Evolutionary conservation across 2,329 filamentous ascomycete genomes (phyloP).

Genomic region (Fusarium sp.): DNA sequence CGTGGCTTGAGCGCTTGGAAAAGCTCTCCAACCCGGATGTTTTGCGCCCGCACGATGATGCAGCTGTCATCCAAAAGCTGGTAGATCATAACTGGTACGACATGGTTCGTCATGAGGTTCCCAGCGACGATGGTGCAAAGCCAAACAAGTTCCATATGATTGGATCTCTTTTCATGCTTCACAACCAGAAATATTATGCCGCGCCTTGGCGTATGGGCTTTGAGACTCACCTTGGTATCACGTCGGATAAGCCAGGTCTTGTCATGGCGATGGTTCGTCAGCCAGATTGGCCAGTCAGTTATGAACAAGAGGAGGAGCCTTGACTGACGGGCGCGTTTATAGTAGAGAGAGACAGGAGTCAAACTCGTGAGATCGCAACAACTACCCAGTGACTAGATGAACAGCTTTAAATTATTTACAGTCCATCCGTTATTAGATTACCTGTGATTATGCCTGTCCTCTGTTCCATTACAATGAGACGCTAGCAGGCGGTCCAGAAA

Average conservation of each 20-base stretch:
- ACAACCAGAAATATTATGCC: constrained; percentile 2
- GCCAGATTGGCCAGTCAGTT: constrained; percentile 15
- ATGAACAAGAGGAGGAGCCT: constrained; percentile 10
- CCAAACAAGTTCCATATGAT: constrained; percentile 29
- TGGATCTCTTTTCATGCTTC: constrained; percentile 29
- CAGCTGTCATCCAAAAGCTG: constrained; percentile 27
- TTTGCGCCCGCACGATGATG: constrained; percentile 12
- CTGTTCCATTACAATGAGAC: too few relatives aligned
- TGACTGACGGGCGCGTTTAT: not conserved
- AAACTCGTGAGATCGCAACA: not conserved
- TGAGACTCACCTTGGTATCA: constrained; percentile 27
- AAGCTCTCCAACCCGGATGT: constrained; percentile 8
- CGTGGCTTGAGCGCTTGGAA: constrained; percentile 11
- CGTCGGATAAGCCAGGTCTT: constrained; percentile 12
- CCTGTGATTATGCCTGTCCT: not conserved
- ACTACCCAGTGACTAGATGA: not conserved
- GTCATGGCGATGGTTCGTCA: constrained; percentile 23
- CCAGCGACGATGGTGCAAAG: constrained; percentile 6
- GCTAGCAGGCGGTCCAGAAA: too few relatives aligned
- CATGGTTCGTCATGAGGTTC: constrained; percentile 24
- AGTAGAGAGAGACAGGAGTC: not conserved
- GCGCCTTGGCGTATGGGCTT: constrained; percentile 21
- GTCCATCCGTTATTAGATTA: not conserved
- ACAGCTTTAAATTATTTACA: not conserved
- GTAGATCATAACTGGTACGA: constrained; percentile 31